phyloP scores from a whole-genome alignment of 2,329 filamentous ascomycete species.

The Arthroderma sp. region DNA sequence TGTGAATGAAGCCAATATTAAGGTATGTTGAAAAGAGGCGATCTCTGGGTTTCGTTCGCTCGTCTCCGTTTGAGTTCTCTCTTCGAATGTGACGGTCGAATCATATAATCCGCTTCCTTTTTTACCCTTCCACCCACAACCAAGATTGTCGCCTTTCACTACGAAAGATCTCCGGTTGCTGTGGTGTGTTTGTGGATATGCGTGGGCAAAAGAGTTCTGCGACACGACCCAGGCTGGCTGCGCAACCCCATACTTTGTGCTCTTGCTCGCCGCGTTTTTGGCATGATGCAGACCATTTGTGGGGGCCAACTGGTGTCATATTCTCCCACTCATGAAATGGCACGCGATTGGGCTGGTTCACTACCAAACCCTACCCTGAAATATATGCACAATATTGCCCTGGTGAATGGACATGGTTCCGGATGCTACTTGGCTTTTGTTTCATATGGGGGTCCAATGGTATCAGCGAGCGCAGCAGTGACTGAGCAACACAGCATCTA shows the following conservation, averaged over 20 bases:
- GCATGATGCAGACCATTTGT: slow-evolving; percentile 17
- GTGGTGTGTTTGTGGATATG: background rate
- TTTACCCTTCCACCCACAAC: slow-evolving; percentile 12
- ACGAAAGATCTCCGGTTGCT: slow-evolving; percentile 1
- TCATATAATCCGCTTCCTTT: slow-evolving; percentile 18
- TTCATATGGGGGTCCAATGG: slow-evolving; percentile 6
- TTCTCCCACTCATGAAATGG: no score
- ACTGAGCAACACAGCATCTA: slow-evolving; percentile 26
- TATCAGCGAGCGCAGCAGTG: slow-evolving; percentile 44
- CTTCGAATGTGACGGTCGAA: slow-evolving; percentile 22
- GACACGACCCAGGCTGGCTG: no score
- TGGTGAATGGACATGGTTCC: no score
- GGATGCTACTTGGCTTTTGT: no score
- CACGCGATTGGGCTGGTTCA: no score
- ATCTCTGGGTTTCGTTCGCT: slow-evolving; percentile 57
- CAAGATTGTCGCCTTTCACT: background rate
- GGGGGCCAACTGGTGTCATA: no score
- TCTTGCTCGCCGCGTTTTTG: slow-evolving; percentile 19
- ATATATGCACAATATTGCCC: no score
- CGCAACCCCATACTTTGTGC: background rate
- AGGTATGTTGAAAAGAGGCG: slow-evolving; percentile 98
- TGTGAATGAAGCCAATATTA: slow-evolving; percentile 93
- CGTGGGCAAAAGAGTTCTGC: no score
- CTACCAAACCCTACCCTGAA: no score
- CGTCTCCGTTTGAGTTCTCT: slow-evolving; percentile 35